phyloP scores from a whole-genome alignment of 345 rosid species.

The Populus davidiana region DNA sequence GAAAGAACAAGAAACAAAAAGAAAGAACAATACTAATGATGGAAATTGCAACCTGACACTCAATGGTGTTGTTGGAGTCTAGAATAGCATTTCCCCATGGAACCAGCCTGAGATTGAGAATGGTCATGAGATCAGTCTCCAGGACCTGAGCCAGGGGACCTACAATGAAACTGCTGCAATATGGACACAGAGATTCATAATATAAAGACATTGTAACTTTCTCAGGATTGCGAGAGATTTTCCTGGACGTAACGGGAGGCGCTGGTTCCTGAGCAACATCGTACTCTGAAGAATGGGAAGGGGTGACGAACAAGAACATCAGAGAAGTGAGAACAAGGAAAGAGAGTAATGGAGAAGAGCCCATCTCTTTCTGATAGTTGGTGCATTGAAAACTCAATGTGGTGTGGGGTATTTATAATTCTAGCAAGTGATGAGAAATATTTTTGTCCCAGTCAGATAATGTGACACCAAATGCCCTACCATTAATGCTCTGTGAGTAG shows the following conservation, averaged over 20 bases:
- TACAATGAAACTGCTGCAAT: slow-evolving; percentile 38
- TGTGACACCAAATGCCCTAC: not conserved
- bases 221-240: not conserved
- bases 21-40: not conserved
- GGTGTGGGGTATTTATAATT: not conserved
- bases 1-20: not conserved
- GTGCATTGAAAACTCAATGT: not conserved
- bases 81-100: slow-evolving; percentile 50
- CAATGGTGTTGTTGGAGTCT: slow-evolving; percentile 21
- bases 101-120: slow-evolving; percentile 45
- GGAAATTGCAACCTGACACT: slow-evolving; percentile 39
- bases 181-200: slow-evolving; percentile 51
- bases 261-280: not conserved
- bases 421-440: not conserved
- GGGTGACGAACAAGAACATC: slow-evolving; percentile 9
- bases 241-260: not conserved
- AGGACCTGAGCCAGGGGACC: slow-evolving; percentile 27
- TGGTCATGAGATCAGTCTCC: slow-evolving; percentile 28
- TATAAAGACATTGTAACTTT: slow-evolving; percentile 25
- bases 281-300: not conserved
- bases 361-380: slow-evolving; percentile 18
- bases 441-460: not conserved
- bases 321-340: slow-evolving; percentile 13
- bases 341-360: slow-evolving; percentile 3
- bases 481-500: slow-evolving; percentile 1